Base-by-base conservation (phyloP, 2,329 filamentous ascomycete genomes). In the Catunica adiposa region DNA sequence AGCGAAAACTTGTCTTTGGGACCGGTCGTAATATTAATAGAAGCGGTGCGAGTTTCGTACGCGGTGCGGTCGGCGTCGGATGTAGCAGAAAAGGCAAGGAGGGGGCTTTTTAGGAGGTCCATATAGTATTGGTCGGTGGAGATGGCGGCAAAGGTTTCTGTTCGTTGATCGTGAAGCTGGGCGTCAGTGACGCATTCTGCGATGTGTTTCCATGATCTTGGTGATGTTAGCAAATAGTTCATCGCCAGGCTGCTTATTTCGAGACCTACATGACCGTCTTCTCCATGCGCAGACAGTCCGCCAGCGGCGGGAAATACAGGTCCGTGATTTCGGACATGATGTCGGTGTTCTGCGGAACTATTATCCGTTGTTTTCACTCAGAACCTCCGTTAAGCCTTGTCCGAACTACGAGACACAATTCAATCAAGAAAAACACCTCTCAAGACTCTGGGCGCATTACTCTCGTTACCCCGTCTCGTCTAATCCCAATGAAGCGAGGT, bases 11-110 rank as follows among this genome's bases (percentile, higher is more conserved):
- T 78, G 42, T 78, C 76, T 62, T 78, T 79, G 11, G 78, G 72
- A 3, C 78, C 78, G 17, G 84, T 80, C 1, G 86, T 80, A 51
- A 89, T 79, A 66, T 94, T 84, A 59, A 96, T 94, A 3, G 89
- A 85, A 22, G 89, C 85, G 0, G 86, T 94, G 68, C 83, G 89
- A 20, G 85, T 85, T 59, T 94, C 85, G 64, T 94, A 94, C 17
- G 78, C 77, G 61, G 78, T 74, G 67, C 82, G 86, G 29, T 84
- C 78, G 62, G 79, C 73, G 53, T 79, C 66, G 61, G 77, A 80
- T 73, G 60, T 74, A 63, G 76, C 67, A 57, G 77, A 70, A 66
- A 90, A 94, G 44, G 83, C 80, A 60, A 75, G 75, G 63, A 82
- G 75, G 25, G 86, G 84, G 56, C 78, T 76, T 61, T 78, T 80